These are phyloP conservation scores for Cardamine occulta DNA, from an alignment of 345 rosid species.

Conservation along the genomic window DNA sequence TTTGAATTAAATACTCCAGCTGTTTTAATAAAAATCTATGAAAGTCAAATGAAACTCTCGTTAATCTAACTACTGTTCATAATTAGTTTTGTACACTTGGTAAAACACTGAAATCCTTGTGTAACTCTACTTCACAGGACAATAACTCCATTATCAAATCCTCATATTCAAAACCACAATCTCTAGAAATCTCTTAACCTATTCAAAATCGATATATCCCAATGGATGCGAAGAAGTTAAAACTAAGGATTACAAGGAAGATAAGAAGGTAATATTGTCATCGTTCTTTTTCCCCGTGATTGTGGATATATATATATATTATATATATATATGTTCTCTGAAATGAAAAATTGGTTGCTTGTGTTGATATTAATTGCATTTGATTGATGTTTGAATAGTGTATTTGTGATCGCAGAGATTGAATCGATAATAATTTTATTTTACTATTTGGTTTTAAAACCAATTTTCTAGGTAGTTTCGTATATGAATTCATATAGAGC, in stretches of 20 bases:
- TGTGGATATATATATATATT: neutral
- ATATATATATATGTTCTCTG: neutral
- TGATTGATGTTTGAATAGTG: neutral
- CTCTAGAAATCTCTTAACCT: neutral
- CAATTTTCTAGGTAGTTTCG: neutral
- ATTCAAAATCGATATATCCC: neutral
- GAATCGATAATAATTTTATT: neutral
- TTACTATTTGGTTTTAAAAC: neutral
- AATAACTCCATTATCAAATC: neutral
- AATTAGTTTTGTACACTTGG: constrained; percentile 10
- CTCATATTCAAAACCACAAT: neutral
- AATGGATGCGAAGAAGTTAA: constrained; percentile 34
- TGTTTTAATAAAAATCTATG: neutral
- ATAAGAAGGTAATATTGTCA: constrained; percentile 7
- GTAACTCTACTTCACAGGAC: neutral
- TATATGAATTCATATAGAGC: neutral
- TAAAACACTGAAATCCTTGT: neutral
- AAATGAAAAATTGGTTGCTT: neutral
- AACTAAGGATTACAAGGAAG: constrained; percentile 15
- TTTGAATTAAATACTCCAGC: constrained; percentile 7
- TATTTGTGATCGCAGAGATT: neutral
- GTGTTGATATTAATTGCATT: neutral
- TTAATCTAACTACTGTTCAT: neutral
- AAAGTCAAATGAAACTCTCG: constrained; percentile 28
- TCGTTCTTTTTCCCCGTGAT: neutral